Evolutionary conservation across 2,329 filamentous ascomycete genomes (phyloP).

Genomic region (Fusarium sp.): DNA sequence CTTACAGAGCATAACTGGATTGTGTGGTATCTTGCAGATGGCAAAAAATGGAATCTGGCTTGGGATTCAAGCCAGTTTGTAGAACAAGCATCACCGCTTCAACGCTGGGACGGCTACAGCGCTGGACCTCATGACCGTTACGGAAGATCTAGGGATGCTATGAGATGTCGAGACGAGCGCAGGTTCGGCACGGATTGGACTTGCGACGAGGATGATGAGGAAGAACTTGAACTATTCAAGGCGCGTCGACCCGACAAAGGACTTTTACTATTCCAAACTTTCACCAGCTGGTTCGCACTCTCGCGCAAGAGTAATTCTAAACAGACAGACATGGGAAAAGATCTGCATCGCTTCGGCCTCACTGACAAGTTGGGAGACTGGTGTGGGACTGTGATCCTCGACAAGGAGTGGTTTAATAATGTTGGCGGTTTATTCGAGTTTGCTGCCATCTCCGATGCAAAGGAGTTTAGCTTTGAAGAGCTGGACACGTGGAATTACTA

Average conservation of each 20-base stretch:
- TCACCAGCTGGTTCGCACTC: neutral
- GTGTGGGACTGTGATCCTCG: neutral
- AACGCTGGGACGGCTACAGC: neutral
- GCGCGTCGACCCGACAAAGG: neutral
- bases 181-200: neutral
- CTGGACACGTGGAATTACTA: neutral
- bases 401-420: neutral
- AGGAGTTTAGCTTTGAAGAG: neutral
- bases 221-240: fast-evolving
- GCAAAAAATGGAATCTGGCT: neutral
- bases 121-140: neutral
- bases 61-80: neutral
- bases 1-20: neutral
- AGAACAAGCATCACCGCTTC: neutral
- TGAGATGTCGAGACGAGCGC: neutral
- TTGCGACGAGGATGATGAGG: neutral
- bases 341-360: neutral
- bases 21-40: neutral
- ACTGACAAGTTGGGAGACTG: neutral
- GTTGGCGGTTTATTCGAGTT: neutral
- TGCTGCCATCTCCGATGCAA: neutral
- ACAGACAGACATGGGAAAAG: neutral
- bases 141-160: neutral
- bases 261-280: neutral
- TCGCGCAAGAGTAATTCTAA: neutral